Base-by-base conservation (phyloP, 2,329 filamentous ascomycete genomes). In the Metarhizium sp. region DNA sequence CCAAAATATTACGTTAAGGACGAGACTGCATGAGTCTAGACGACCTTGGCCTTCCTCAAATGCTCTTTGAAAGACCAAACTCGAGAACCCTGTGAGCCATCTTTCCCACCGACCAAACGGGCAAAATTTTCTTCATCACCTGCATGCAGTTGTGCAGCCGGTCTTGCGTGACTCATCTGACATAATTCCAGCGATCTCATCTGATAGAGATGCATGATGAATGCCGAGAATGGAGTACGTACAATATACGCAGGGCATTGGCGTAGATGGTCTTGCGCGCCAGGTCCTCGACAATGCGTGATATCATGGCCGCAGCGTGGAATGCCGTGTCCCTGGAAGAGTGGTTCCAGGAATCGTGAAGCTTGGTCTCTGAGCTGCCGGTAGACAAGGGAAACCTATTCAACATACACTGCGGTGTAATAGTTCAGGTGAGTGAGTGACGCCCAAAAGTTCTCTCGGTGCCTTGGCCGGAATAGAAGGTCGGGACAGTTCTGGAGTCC, bases 121-220 rank as follows among this genome's bases (percentile, higher is more conserved):
- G 91, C 4, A 92, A 96, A 0, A 97, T 90, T 60, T 96, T 91
- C 68, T 95, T 95, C 60, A 97, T 77, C 0, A 92, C 91, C 58
- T 84, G 80, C 90, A 97, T 94, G 67, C 92, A 97, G 18, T 87
- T 88, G 47, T 86, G 82, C 63, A 96, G 82, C 58, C 92, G 81
- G 67, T 92, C 87, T 64, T 96, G 91, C 8, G 92, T 96, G 14
- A 90, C 88, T 59, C 90, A 84, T 43, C 96, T 90, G 45, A 97
- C 88, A 0, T 88, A 90, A 90, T n/a, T 95, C 87, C 0, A 90
- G 91, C 0, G 92, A 96, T 51, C 91, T 85, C 88, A 96, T 95
- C 71, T 97, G 94, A 69, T 97, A 97, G 13, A 99, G 92, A 65
- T 97, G 94, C 92, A 99, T 97, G 66, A 99, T 97, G 52, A 97